A percentile compares a stretch with the other conserved stretches of the same genome.
phyloP scores from a whole-genome alignment of 495 filamentous ascomycete genomes.

The Neurospora sp. region DNA sequence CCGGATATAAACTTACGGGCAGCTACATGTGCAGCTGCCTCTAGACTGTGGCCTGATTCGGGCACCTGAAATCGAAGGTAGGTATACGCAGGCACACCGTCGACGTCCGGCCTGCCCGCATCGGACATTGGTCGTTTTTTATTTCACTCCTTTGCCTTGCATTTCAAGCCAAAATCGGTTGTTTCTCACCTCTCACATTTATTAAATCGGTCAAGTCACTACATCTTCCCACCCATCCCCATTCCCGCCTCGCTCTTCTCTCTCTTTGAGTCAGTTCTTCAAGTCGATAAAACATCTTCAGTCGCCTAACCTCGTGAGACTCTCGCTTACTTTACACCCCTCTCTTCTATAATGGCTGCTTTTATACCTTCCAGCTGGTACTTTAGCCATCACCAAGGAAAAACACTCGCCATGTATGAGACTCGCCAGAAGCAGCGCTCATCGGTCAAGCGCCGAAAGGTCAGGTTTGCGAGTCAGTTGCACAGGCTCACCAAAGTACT shows the following conservation, averaged over 20 bases:
- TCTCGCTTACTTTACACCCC: neutral
- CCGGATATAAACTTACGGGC: neutral
- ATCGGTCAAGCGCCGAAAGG: neutral
- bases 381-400: neutral
- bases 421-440: neutral
- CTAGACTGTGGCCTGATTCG: neutral
- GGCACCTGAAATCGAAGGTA: neutral
- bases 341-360: neutral
- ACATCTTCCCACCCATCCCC: neutral
- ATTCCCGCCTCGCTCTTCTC: neutral
- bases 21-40: neutral
- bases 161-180: neutral
- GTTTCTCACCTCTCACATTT: neutral
- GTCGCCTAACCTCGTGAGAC: neutral
- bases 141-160: neutral
- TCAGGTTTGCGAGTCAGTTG: neutral
- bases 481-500: neutral
- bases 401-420: neutral
- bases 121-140: neutral
- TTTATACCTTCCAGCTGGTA: neutral
- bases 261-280: neutral
- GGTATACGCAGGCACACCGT: neutral
- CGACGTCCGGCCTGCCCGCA: neutral
- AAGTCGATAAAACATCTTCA: neutral
- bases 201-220: neutral